Conservation (phyloP, 2,329 filamentous ascomycete species). For the Fusarium luffae region DNA sequence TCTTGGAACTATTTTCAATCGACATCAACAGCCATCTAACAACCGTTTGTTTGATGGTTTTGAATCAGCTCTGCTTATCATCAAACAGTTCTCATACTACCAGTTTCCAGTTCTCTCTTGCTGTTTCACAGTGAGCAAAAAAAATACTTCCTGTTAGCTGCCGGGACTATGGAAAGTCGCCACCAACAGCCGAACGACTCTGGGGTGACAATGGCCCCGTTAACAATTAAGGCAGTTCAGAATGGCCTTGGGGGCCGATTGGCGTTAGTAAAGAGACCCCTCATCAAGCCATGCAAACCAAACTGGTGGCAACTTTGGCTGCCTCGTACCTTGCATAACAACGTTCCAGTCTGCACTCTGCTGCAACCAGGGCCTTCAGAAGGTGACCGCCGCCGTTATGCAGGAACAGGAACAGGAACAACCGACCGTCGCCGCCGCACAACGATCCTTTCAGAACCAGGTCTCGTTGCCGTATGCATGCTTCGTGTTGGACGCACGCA, state of each 20-base stretch:
- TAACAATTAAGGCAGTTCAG: slow-evolving; percentile 31
- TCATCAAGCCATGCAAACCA: slow-evolving; percentile 16
- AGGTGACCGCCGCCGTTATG: slow-evolving; percentile 42
- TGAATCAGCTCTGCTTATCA: not conserved
- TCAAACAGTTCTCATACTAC: slow-evolving; percentile 7
- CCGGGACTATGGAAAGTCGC: slow-evolving; percentile 16
- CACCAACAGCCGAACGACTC: slow-evolving; percentile 33
- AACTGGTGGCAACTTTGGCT: slow-evolving; percentile 28
- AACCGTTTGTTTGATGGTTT: not conserved
- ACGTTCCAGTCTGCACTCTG: slow-evolving; percentile 31
- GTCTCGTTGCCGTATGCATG: slow-evolving; percentile 8
- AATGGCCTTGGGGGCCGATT: slow-evolving; percentile 26
- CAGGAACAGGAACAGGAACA: slow-evolving; percentile 48
- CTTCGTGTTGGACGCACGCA: slow-evolving; percentile 12
- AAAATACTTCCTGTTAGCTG: slow-evolving; percentile 11
- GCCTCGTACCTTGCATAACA: slow-evolving; percentile 46
- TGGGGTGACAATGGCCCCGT: slow-evolving; percentile 18
- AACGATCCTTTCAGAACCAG: not conserved
- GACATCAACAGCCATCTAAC: slow-evolving; percentile 20
- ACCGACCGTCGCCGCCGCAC: slow-evolving; percentile 37
- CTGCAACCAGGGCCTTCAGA: slow-evolving; percentile 33
- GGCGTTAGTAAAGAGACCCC: slow-evolving; percentile 32
- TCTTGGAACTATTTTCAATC: slow-evolving; percentile 32
- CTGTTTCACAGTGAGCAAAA: slow-evolving; percentile 10
- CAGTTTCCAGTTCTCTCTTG: not conserved